Base-by-base conservation (phyloP, 1,284 basidiomycete species). In the Tylopilus sp. region DNA sequence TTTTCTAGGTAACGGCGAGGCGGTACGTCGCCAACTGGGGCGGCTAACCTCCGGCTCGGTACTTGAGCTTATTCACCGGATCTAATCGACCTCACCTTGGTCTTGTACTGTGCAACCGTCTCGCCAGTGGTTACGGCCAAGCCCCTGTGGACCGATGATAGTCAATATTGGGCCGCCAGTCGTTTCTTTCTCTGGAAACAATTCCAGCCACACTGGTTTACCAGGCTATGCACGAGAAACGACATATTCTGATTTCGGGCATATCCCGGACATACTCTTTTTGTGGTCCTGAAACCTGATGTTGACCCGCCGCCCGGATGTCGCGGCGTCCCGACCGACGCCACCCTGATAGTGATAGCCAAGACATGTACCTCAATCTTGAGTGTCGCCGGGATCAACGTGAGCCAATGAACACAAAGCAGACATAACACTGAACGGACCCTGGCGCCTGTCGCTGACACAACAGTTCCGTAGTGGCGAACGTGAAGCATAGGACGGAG, bases 1-100 rank as follows among this genome's bases (percentile, higher is more conserved):
- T 25, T 6, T 25, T 25, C 6, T 25, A 36, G 55, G 53, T 51
- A 59, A 55, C 49, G 40, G 7, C 33, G 45, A 43, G 57, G 58
- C 51, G 30, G 55, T 55, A 48, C 59, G 25, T 42, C 48, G 41
- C 45, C 47, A 48, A 60, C 46, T 1, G 15, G 51, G 49, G 38
- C 23, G 38, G 33, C 30, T 54, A 53, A 36, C 51, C 44, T 44
- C 33, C 52, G 28, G 35, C 11, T 56, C 46, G 41, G 58, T 42
- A 15, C 48, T 47, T 48, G 44, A 41, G 35, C 43, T 42, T 50
- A 47, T 49, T 33, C 40, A 42, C 37, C 49, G 55, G 59, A 42
- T 49, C 53, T 28, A 40, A 44, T 38, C 23, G 25, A 8, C 4
- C 26, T 31, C 13, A 6, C 30, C 21, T 36, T 16, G 30, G n/a